A percentile compares a stretch with the other conserved stretches of the same genome.
Conservation (phyloP, 306 rosid genomes). For the Leucaena leucocephala region DNA sequence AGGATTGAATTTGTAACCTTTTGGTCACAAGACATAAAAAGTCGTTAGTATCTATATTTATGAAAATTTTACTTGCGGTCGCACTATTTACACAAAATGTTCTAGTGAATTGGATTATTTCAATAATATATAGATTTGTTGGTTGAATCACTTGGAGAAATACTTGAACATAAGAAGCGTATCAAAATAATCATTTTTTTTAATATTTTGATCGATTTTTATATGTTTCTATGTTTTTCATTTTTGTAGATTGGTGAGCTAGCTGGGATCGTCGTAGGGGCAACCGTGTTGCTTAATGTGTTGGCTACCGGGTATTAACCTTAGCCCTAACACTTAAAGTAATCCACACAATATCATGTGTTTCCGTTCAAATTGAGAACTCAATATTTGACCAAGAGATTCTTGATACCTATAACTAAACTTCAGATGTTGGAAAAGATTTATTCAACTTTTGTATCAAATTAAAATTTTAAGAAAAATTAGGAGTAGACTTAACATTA, state of each 20-base stretch:
- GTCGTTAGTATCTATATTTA: too few relatives aligned
- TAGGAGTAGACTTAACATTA: neutral
- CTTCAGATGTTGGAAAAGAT: neutral
- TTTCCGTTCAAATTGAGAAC: neutral
- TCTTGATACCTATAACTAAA: neutral
- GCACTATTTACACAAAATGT: too few relatives aligned
- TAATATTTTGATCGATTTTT: neutral
- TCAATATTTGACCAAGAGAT: neutral
- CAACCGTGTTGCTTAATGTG: constrained; percentile 71
- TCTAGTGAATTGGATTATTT: too few relatives aligned
- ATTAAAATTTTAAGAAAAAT: too few relatives aligned
- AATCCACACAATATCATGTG: neutral
- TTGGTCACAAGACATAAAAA: too few relatives aligned
- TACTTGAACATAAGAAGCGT: constrained; percentile 17
- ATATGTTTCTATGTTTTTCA: neutral
- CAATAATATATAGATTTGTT: too few relatives aligned
- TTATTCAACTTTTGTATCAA: neutral
- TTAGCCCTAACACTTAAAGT: neutral
- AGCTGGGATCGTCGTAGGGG: constrained; percentile 86
- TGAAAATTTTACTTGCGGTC: too few relatives aligned
- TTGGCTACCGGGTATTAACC: constrained; percentile 64
- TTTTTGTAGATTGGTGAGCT: constrained; percentile 74
- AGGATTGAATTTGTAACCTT: too few relatives aligned
- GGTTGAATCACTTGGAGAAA: constrained; percentile 26
- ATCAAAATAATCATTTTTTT: constrained; percentile 7